Conservation (phyloP, 1,284 basidiomycete species). For the Pascua sp. region DNA sequence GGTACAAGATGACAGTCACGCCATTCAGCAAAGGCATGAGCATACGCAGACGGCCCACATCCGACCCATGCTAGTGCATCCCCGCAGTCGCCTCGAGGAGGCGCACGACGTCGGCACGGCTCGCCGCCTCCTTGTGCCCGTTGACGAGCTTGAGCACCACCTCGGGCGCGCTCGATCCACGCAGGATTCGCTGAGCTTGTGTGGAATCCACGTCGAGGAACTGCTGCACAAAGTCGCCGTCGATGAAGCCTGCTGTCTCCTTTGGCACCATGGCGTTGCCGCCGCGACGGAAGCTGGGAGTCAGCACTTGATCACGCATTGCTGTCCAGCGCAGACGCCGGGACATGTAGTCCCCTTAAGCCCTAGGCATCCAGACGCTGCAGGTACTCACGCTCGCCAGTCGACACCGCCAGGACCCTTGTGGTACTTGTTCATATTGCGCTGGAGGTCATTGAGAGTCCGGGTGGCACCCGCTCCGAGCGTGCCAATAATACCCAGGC, state of each 20-base stretch:
- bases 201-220: slow-evolving; percentile 54
- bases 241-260: slow-evolving; percentile 68
- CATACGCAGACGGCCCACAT: background rate
- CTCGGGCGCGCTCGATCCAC: slow-evolving; percentile 36
- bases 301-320: too few relatives aligned
- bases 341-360: background rate
- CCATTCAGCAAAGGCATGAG: too few relatives aligned
- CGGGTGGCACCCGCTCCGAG: slow-evolving; percentile 59
- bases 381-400: slow-evolving; percentile 61
- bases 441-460: slow-evolving; percentile 69
- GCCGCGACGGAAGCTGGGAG: slow-evolving; percentile 60
- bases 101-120: slow-evolving; percentile 32
- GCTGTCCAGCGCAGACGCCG: too few relatives aligned
- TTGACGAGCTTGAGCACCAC: slow-evolving; percentile 22
- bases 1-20: too few relatives aligned
- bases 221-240: slow-evolving; percentile 79
- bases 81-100: slow-evolving; percentile 36
- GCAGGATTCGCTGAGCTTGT: slow-evolving; percentile 24
- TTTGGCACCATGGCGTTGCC: slow-evolving; percentile 58
- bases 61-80: slow-evolving; percentile 26
- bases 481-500: slow-evolving; percentile 73
- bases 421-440: slow-evolving; percentile 65
- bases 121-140: slow-evolving; percentile 16
- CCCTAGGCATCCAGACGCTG: background rate
- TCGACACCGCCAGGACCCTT: slow-evolving; percentile 60